Percentiles rank a stretch among this genome's conserved stretches.
These are phyloP conservation scores for Coix lacrymajobi DNA, from an alignment of 176 grass and related monocot species.

Conservation along the genomic window DNA sequence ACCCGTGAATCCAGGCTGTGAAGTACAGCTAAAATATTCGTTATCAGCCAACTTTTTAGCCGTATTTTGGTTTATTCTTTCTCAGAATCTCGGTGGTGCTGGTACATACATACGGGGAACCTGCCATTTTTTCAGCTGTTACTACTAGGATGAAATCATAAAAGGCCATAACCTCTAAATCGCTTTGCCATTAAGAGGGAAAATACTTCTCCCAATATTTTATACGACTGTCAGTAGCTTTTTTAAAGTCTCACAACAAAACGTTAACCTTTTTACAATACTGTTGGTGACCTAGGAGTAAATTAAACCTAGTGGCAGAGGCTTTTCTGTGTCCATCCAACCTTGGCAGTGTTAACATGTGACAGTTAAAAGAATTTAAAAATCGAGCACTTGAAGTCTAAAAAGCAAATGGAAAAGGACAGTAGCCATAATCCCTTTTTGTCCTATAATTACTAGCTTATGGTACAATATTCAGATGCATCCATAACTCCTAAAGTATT, in stretches of 20 bases:
- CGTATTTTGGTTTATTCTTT: too few relatives aligned
- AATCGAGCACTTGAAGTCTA: neutral
- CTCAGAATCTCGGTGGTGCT: too few relatives aligned
- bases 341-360: too few relatives aligned
- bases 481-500: neutral
- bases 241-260: neutral
- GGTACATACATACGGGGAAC: too few relatives aligned
- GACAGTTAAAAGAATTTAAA: neutral
- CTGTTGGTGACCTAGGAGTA: neutral
- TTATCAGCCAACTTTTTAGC: too few relatives aligned
- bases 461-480: neutral
- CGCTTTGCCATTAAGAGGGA: neutral
- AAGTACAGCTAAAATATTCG: too few relatives aligned
- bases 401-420: neutral
- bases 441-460: neutral
- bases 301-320: neutral
- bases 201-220: too few relatives aligned
- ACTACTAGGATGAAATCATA: neutral
- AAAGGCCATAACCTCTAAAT: neutral
- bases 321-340: neutral
- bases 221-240: too few relatives aligned
- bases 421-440: neutral
- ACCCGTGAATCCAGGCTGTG: constrained; percentile 24
- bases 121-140: neutral
- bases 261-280: neutral